A percentile compares a stretch with the other conserved stretches of the same genome.
phyloP scores from a whole-genome alignment of 2,329 filamentous ascomycete species.

The Cryphonectria radicalis region DNA sequence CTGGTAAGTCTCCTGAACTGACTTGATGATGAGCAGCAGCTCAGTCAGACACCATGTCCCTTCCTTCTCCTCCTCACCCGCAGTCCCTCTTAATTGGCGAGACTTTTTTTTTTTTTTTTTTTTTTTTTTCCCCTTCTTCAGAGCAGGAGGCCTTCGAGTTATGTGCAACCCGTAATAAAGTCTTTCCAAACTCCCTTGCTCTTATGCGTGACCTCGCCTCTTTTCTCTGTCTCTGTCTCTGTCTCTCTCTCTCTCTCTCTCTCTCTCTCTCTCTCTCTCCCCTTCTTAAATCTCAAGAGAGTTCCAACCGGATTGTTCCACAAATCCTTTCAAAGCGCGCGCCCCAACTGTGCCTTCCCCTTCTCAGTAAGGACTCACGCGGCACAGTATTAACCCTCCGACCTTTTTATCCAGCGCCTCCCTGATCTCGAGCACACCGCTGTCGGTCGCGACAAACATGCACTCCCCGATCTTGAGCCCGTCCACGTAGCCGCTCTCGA shows the following conservation, averaged over 20 bases:
- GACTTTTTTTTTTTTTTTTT: too few relatives aligned
- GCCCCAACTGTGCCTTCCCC: too few relatives aligned
- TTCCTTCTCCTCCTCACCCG: too few relatives aligned
- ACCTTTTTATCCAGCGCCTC: conserved; percentile 81
- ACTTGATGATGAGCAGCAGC: not conserved
- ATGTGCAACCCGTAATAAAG: not conserved
- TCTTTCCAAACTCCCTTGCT: not conserved
- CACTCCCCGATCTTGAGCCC: conserved; percentile 82
- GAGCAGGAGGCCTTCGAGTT: not conserved
- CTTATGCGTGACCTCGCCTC: not conserved
- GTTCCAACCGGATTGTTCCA: not conserved
- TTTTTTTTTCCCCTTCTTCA: too few relatives aligned
- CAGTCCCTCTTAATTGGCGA: not conserved
- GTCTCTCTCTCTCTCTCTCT: not conserved
- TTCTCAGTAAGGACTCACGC: conserved; percentile 51
- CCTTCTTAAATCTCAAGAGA: not conserved
- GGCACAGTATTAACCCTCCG: conserved; percentile 79
- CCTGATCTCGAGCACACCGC: conserved; percentile 77
- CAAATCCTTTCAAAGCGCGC: not conserved
- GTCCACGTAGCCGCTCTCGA: conserved; percentile 70
- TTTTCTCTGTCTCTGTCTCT: not conserved
- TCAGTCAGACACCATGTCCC: not conserved
- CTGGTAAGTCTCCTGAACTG: not conserved
- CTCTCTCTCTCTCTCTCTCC: not conserved
- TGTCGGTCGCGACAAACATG: conserved; percentile 77